These are phyloP conservation scores for Capsicum rhomboideum DNA, from an alignment of 257 asterid species.

Conservation along the genomic window DNA sequence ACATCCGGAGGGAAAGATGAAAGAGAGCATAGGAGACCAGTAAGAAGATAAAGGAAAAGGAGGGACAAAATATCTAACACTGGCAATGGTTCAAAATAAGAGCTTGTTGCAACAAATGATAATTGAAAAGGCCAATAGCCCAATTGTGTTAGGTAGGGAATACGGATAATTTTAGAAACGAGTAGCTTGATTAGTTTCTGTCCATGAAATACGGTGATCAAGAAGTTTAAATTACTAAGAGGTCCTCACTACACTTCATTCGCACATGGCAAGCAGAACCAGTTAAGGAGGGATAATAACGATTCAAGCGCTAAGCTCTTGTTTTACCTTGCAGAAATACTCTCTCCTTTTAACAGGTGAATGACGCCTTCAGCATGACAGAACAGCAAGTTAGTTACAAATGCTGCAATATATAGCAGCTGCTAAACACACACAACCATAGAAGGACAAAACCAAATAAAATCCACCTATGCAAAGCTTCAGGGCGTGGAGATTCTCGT, in stretches of 20 bases:
- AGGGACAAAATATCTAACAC: neutral
- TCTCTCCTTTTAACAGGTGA: conserved; percentile 95
- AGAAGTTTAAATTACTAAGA: neutral
- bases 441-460: conserved; percentile 47
- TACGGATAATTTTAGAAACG: neutral
- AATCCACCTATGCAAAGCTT: conserved; percentile 85
- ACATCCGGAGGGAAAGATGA: neutral
- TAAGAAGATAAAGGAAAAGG: neutral
- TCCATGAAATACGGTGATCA: neutral
- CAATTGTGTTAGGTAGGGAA: neutral
- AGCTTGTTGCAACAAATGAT: neutral
- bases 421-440: conserved; percentile 53
- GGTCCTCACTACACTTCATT: conserved; percentile 5
- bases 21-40: neutral
- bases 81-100: neutral
- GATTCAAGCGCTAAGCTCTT: conserved; percentile 39
- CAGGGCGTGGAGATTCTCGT: conserved; percentile 81
- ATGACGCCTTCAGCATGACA: conserved; percentile 91
- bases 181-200: neutral
- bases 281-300: conserved; percentile 20
- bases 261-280: neutral
- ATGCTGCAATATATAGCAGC: conserved; percentile 55
- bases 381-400: conserved; percentile 68
- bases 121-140: neutral
- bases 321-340: conserved; percentile 94